Percentiles rank a stretch among this genome's conserved stretches.
phyloP scores from a whole-genome alignment of 1,284 basidiomycete species.

The Gomphus bonarii region DNA sequence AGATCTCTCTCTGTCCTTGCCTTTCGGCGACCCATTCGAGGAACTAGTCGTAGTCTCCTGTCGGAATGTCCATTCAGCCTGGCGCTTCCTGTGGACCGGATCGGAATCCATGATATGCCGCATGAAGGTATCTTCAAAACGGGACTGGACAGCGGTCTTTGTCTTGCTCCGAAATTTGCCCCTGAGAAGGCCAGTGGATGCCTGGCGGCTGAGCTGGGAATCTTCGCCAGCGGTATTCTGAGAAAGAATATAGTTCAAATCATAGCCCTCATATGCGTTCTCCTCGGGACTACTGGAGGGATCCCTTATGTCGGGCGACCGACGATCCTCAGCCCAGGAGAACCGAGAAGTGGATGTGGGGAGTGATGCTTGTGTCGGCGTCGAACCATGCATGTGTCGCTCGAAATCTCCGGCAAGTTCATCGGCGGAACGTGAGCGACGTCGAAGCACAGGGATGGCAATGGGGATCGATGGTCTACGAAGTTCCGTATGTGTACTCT shows the following conservation, averaged over 20 bases:
- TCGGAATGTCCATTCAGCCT: constrained; percentile 6
- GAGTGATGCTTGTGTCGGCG: constrained; percentile 1
- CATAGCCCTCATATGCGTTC: constrained; percentile 28
- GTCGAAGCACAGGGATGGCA: constrained; percentile 1
- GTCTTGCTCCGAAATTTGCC: not conserved
- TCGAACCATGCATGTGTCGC: not conserved
- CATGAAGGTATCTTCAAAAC: constrained; percentile 1
- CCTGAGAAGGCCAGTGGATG: not conserved
- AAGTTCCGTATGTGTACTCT: not conserved
- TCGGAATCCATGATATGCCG: not conserved
- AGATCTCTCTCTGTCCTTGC: not conserved
- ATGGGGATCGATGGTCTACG: not conserved
- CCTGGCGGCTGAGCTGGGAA: not conserved
- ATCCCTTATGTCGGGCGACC: not conserved
- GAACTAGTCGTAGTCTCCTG: not conserved
- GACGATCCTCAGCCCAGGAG: not conserved
- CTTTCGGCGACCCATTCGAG: not conserved
- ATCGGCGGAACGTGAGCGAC: constrained; percentile 9
- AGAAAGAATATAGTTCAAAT: constrained; percentile 28
- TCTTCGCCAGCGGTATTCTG: not conserved
- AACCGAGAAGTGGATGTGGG: not conserved
- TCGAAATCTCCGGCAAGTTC: constrained; percentile 5
- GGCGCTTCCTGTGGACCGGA: not conserved
- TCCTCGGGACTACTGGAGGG: constrained; percentile 5
- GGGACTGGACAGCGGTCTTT: not conserved